phyloP scores from a whole-genome alignment of 345 rosid species.

The Acer saccharum region DNA sequence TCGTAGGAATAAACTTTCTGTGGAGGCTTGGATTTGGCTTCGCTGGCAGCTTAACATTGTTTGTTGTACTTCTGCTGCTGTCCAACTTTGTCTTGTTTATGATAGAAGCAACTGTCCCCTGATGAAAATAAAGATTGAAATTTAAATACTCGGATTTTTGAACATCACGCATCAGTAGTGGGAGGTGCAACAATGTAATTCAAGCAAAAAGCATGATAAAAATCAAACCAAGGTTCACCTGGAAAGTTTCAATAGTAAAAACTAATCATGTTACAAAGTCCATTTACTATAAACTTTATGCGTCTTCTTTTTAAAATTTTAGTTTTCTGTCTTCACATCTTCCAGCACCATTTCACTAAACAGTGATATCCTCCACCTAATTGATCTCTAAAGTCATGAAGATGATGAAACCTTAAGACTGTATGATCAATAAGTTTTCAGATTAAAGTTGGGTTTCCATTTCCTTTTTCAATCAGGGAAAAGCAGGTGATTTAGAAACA shows the following conservation, averaged over 20 bases:
- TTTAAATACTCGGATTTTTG: neutral
- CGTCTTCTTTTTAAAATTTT: no score
- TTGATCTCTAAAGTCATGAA: no score
- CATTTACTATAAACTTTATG: no score
- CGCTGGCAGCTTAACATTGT: constrained; percentile 2
- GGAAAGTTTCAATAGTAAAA: neutral
- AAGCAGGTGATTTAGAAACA: neutral
- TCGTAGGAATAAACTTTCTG: neutral
- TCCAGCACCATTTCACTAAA: neutral
- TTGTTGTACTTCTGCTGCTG: constrained; percentile 4
- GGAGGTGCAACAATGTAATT: neutral
- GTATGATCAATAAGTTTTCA: neutral
- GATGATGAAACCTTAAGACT: neutral
- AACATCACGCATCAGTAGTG: neutral
- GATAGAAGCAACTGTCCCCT: constrained; percentile 16
- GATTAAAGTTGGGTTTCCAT: neutral
- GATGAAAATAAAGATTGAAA: constrained; percentile 1
- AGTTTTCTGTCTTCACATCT: neutral
- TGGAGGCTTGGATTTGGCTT: constrained; percentile 12
- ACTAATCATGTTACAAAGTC: no score
- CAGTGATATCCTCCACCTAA: neutral
- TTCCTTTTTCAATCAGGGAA: neutral
- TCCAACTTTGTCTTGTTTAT: constrained; percentile 10
- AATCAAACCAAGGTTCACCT: neutral
- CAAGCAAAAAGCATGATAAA: neutral